Evolutionary conservation across 2,329 filamentous ascomycete genomes (phyloP).

Genomic region (Colletotrichum trifolii): DNA sequence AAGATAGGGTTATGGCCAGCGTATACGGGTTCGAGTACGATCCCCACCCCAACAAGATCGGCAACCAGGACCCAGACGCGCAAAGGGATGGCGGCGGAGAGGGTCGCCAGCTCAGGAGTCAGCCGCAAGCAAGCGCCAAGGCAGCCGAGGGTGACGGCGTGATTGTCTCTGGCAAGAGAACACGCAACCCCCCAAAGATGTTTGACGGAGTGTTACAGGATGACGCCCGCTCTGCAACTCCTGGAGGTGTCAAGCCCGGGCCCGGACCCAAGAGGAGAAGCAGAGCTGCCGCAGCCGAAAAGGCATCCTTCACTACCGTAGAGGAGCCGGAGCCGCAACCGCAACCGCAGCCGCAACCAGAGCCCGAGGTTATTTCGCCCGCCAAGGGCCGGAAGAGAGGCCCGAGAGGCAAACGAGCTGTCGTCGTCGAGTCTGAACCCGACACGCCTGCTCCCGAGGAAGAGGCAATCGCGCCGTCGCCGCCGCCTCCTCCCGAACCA

Average conservation of each 20-base stretch:
- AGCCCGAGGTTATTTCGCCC: constrained; percentile 20
- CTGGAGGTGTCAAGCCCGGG: constrained; percentile 42
- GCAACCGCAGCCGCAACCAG: constrained; percentile 18
- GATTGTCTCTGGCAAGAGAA: constrained; percentile 63
- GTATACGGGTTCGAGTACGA: constrained; percentile 72
- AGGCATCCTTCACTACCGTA: constrained; percentile 1
- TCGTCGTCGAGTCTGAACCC: constrained; percentile 32
- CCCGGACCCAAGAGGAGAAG: constrained; percentile 44
- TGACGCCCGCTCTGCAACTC: constrained; percentile 59
- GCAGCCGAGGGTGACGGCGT: constrained; percentile 61
- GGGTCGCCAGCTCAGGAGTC: constrained; percentile 65
- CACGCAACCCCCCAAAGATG: constrained; percentile 62
- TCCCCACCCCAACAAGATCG: constrained; percentile 66
- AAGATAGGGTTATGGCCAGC: constrained; percentile 69
- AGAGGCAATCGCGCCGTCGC: constrained; percentile 26
- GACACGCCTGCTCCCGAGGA: constrained; percentile 27
- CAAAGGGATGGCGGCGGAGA: constrained; percentile 67
- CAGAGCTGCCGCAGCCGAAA: constrained; percentile 36
- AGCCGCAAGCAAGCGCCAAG: constrained; percentile 68
- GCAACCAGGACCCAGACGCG: constrained; percentile 67
- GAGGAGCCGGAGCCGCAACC: constrained; percentile 17
- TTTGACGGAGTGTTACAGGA: constrained; percentile 64
- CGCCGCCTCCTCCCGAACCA: constrained; percentile 28
- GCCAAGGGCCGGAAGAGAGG: constrained; percentile 30
- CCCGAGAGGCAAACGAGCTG: constrained; percentile 24